A percentile compares a stretch with the other conserved stretches of the same genome.
These are phyloP conservation scores for Ceratocystis colombiana DNA, from an alignment of 2,329 filamentous ascomycete species.

Conservation along the genomic window DNA sequence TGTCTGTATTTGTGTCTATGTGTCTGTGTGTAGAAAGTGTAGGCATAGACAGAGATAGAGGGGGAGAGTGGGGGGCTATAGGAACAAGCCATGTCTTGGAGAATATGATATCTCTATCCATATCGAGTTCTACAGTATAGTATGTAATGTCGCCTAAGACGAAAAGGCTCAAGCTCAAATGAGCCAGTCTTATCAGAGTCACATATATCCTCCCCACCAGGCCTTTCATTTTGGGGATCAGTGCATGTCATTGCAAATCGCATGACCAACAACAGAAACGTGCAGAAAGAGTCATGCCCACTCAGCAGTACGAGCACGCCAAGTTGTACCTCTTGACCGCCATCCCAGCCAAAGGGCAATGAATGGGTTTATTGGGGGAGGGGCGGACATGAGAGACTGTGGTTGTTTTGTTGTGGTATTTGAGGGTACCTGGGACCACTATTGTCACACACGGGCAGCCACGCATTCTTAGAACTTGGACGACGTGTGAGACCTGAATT, in stretches of 20 bases:
- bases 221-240: not conserved
- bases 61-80: not conserved
- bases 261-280: constrained; percentile 1
- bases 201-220: constrained; percentile 1
- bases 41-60: not conserved
- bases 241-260: constrained; percentile 13
- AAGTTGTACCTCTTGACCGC: no score
- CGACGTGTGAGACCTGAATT: no score
- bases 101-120: not conserved
- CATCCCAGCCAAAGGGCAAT: no score
- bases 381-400: no score
- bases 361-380: no score
- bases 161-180: not conserved
- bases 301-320: no score
- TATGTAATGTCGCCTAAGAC: not conserved
- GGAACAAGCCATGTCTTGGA: not conserved
- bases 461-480: no score
- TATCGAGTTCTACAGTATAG: not conserved
- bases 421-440: no score
- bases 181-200: not conserved
- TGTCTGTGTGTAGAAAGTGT: not conserved
- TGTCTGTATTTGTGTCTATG: not conserved
- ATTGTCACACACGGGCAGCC: no score
- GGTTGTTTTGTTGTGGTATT: no score
- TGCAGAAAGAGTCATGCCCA: not conserved